Conservation (phyloP, 2,329 filamentous ascomycete genomes). For the Penicillium sclerotiorum region DNA sequence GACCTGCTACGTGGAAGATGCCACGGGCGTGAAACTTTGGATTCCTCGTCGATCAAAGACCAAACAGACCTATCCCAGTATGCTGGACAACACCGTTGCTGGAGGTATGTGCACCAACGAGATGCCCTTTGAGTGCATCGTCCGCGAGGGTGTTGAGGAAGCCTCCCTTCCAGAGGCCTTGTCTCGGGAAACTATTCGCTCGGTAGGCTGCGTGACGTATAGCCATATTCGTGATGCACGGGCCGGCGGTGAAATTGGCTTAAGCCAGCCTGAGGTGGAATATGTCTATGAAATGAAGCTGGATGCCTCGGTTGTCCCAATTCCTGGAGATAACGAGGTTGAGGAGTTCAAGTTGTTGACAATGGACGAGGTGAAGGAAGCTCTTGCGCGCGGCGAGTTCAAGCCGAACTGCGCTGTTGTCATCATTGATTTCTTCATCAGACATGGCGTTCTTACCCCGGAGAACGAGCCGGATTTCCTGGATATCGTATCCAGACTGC, state of each 20-base stretch:
- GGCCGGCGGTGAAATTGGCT: slow-evolving; percentile 77
- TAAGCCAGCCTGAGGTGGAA: slow-evolving; percentile 88
- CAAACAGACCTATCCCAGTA: slow-evolving; percentile 87
- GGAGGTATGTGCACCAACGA: slow-evolving; percentile 82
- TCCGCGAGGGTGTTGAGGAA: slow-evolving; percentile 88
- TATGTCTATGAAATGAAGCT: slow-evolving; percentile 90
- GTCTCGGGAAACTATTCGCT: slow-evolving; percentile 62
- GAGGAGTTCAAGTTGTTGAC: slow-evolving; percentile 78
- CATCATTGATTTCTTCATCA: slow-evolving; percentile 84
- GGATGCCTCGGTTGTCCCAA: slow-evolving; percentile 66
- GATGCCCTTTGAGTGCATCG: slow-evolving; percentile 74
- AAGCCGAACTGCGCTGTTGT: slow-evolving; percentile 91
- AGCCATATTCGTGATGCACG: slow-evolving; percentile 75
- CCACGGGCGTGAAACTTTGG: slow-evolving; percentile 74
- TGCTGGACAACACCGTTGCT: slow-evolving; percentile 93
- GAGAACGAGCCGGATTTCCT: slow-evolving; percentile 77
- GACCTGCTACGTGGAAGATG: slow-evolving; percentile 67
- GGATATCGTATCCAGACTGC: slow-evolving; percentile 34
- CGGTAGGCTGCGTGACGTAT: slow-evolving; percentile 77
- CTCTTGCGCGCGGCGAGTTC: slow-evolving; percentile 73
- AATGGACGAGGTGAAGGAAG: slow-evolving; percentile 72
- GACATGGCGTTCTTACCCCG: slow-evolving; percentile 76
- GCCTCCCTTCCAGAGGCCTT: slow-evolving; percentile 74
- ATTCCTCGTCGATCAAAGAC: slow-evolving; percentile 72
- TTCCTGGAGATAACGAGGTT: slow-evolving; percentile 86